phyloP scores from a whole-genome alignment of 1,284 basidiomycete species.

The Veloboletus limbatus region DNA sequence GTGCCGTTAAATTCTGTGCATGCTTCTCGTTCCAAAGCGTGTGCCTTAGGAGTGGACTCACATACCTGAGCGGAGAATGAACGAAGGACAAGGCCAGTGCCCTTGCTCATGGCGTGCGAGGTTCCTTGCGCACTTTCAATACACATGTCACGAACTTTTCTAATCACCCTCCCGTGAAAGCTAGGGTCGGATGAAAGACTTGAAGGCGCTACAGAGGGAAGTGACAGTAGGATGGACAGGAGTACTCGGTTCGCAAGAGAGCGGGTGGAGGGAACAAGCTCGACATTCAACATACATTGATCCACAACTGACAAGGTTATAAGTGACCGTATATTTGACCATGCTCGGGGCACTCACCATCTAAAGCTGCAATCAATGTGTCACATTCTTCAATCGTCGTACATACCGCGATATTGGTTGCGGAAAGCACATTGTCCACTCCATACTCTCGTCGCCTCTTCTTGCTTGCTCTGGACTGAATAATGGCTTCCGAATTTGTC shows the following conservation, averaged over 20 bases:
- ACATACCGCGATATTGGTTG: conserved; percentile 48
- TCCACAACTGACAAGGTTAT: conserved; percentile 43
- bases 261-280: conserved; percentile 50
- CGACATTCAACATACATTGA: conserved; percentile 46
- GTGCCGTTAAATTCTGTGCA: conserved; percentile 17
- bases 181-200: conserved; percentile 52
- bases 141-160: conserved; percentile 46
- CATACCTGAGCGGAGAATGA: conserved; percentile 34
- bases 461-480: conserved; percentile 60
- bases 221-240: conserved; percentile 51
- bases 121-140: conserved; percentile 52
- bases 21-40: not conserved
- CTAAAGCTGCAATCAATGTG: conserved; percentile 55
- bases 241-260: conserved; percentile 60
- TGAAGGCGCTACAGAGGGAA: conserved; percentile 56
- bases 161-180: conserved; percentile 45
- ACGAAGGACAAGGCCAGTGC: conserved; percentile 50
- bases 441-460: conserved; percentile 75
- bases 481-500: conserved; percentile 16
- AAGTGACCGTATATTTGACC: conserved; percentile 2
- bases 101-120: conserved; percentile 56
- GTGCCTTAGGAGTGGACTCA: not conserved
- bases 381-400: conserved; percentile 50
- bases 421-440: conserved; percentile 74
- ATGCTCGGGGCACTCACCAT: conserved; percentile 45